Evolutionary conservation across 805 yeast genomes (phyloP).

Genomic region (Yamadazyma phyllophila): DNA sequence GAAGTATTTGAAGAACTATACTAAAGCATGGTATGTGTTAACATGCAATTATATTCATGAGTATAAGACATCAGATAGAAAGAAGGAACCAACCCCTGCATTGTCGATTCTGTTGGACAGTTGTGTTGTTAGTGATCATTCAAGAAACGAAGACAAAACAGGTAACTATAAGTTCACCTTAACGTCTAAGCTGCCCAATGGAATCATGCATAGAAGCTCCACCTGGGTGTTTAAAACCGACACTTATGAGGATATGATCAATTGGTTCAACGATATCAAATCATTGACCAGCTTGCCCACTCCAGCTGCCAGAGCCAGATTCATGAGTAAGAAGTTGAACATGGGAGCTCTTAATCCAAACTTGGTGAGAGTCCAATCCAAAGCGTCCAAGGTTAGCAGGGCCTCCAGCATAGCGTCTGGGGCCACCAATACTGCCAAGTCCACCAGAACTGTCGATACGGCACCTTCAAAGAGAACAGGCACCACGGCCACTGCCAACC

Average conservation of each 20-base stretch:
- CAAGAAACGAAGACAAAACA: conserved; percentile 61
- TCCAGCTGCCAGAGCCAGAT: conserved; percentile 56
- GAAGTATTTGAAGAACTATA: conserved; percentile 86
- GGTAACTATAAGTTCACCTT: conserved; percentile 74
- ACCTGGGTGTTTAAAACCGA: conserved; percentile 96
- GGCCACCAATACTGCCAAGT: conserved; percentile 5
- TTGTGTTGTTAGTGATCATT: conserved; percentile 80
- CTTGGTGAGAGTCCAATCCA: conserved; percentile 11
- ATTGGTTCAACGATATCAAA: conserved; percentile 81
- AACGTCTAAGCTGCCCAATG: conserved; percentile 66
- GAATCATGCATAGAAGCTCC: conserved; percentile 76
- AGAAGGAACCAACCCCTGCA: conserved; percentile 75
- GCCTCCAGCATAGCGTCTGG: conserved; percentile 12
- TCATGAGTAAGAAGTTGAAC: conserved; percentile 23
- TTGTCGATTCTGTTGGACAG: conserved; percentile 79
- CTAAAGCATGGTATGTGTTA: conserved; percentile 86
- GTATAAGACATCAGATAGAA: conserved; percentile 78
- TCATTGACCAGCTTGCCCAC: conserved; percentile 60
- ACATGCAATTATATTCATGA: conserved; percentile 90
- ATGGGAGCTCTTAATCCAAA: conserved; percentile 15
- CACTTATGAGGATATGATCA: conserved; percentile 71
- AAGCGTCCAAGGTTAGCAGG: conserved; percentile 9
- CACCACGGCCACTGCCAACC: conserved; percentile 14
- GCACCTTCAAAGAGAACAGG: conserved; percentile 6
- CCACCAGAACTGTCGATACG: conserved; percentile 10